Percentiles rank a stretch among this genome's conserved stretches.
Evolutionary conservation across 306 rosid species (phyloP).

Genomic region (Acacia confusa): DNA sequence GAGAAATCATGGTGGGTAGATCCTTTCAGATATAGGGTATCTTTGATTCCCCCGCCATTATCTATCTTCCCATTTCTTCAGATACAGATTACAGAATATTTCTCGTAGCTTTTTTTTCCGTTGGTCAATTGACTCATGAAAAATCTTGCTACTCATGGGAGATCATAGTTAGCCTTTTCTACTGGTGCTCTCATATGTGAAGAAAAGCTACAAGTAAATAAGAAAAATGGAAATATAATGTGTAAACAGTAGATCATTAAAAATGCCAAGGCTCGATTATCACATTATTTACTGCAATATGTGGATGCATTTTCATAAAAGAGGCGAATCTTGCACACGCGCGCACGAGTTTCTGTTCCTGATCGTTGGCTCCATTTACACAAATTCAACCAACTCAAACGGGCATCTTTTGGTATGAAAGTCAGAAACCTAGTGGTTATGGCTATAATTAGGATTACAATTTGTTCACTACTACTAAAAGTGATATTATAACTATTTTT

Average conservation of each 20-base stretch:
- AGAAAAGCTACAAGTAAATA: neutral
- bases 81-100: neutral
- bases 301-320: neutral
- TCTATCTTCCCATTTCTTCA: neutral
- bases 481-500: neutral
- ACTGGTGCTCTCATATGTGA: neutral
- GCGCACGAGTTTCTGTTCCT: neutral
- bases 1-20: neutral
- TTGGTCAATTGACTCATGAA: neutral
- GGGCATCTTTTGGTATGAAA: neutral
- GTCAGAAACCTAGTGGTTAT: neutral
- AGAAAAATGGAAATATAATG: neutral
- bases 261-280: neutral
- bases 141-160: neutral
- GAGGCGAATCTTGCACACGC: neutral
- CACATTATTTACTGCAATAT: neutral
- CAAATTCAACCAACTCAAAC: no score
- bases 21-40: conserved; percentile 9
- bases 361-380: neutral
- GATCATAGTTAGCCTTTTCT: neutral
- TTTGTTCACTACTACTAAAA: neutral
- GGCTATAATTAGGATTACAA: neutral
- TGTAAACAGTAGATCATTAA: neutral
- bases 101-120: neutral
- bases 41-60: neutral